A percentile compares a stretch with the other conserved stretches of the same genome.
phyloP scores from a whole-genome alignment of 345 rosid genomes.

The Citrus unshiu region DNA sequence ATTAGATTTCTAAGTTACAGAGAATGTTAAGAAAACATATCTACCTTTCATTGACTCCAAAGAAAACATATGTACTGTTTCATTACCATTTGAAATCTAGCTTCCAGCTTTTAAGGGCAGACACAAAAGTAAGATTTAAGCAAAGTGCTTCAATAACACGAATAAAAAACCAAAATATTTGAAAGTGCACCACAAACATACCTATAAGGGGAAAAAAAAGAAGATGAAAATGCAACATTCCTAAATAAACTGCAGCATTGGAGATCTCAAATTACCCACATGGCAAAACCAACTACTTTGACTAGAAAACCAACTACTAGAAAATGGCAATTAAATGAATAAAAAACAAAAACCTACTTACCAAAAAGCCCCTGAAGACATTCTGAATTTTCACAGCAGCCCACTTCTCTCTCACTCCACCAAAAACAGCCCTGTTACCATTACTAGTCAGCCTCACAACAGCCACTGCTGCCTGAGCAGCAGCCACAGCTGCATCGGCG shows the following conservation, averaged over 20 bases:
- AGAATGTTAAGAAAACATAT: neutral
- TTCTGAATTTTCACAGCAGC: constrained; percentile 62
- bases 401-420: constrained; percentile 33
- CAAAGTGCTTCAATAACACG: neutral
- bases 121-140: constrained; percentile 19
- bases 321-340: neutral
- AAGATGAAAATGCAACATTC: neutral
- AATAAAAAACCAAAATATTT: neutral
- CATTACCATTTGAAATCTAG: constrained; percentile 14
- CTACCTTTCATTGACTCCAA: constrained; percentile 3
- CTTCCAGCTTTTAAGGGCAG: constrained; percentile 10
- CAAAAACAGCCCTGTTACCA: constrained; percentile 28
- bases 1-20: neutral
- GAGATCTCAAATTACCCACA: neutral
- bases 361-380: constrained; percentile 63
- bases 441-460: constrained; percentile 44
- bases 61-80: constrained; percentile 12
- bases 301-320: neutral
- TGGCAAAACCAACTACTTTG: neutral
- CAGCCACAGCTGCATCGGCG: constrained; percentile 52
- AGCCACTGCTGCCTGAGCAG: constrained; percentile 52
- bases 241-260: neutral
- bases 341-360: constrained; percentile 18
- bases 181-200: neutral
- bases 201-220: neutral